Conservation (phyloP, 1,284 basidiomycete genomes). For the Trichosporon sp. region DNA sequence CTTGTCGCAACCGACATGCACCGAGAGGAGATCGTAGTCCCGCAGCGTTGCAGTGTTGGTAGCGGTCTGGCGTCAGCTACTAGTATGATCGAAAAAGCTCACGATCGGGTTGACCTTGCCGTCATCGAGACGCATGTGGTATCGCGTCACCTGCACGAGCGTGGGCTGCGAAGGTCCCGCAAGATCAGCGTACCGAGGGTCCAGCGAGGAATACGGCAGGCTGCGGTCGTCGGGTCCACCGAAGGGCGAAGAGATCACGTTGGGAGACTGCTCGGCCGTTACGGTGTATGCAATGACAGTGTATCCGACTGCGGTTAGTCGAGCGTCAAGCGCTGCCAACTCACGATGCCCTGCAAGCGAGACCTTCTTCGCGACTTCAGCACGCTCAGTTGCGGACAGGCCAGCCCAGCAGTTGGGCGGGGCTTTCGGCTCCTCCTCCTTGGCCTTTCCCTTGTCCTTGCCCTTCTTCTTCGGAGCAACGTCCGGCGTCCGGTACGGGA, state of each 20-base stretch:
- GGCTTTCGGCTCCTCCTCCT: conserved; percentile 22
- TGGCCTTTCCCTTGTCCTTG: conserved; percentile 48
- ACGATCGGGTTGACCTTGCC: conserved; percentile 51
- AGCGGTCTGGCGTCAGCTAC: conserved; percentile 39
- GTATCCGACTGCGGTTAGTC: conserved; percentile 48
- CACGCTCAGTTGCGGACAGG: conserved; percentile 40
- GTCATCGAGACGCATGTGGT: conserved; percentile 53
- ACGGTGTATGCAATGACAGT: conserved; percentile 51
- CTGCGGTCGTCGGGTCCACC: conserved; percentile 24
- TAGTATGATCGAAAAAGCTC: conserved; percentile 26
- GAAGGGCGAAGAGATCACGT: conserved; percentile 47
- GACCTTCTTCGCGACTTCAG: conserved; percentile 41
- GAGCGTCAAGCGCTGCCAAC: conserved; percentile 11
- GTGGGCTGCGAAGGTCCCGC: conserved; percentile 33
- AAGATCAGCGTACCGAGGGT: conserved; percentile 40
- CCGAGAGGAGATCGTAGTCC: conserved; percentile 52
- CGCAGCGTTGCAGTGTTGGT: conserved; percentile 43
- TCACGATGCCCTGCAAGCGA: conserved; percentile 51
- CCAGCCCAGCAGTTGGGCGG: conserved; percentile 47
- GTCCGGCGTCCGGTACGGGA: conserved; percentile 48
- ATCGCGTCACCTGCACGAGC: conserved; percentile 52
- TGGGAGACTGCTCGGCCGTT: conserved; percentile 37
- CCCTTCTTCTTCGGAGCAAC: conserved; percentile 33
- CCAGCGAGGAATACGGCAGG: conserved; percentile 49
- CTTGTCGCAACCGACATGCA: conserved; percentile 51